A percentile compares a stretch with the other conserved stretches of the same genome.
Conservation (phyloP, 257 asterid species). For the Henckelia pumila region DNA sequence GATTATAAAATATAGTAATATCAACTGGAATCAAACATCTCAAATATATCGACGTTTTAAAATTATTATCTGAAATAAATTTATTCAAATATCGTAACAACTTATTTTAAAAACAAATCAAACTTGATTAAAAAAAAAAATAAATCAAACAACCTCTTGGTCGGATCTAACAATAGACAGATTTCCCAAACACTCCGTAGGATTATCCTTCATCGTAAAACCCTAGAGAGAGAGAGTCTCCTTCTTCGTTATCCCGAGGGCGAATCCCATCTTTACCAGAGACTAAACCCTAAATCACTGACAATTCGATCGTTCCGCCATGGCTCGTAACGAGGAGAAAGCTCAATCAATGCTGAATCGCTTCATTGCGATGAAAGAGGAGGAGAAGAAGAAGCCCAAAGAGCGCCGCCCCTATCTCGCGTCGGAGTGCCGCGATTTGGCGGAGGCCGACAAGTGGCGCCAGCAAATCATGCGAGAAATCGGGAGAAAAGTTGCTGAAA, state of each 20-base stretch:
- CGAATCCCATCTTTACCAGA: neutral
- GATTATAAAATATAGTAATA: too few species aligned
- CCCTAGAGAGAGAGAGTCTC: neutral
- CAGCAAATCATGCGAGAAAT: slow-evolving; percentile 96
- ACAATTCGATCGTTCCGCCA: slow-evolving; percentile 38
- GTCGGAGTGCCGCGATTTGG: slow-evolving; percentile 92
- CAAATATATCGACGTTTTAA: too few species aligned
- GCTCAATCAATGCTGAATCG: slow-evolving; percentile 95
- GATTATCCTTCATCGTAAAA: too few species aligned
- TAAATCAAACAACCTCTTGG: too few species aligned
- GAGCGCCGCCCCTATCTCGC: slow-evolving; percentile 96
- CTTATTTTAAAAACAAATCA: too few species aligned
- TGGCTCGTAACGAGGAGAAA: slow-evolving; percentile 99
- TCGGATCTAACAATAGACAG: too few species aligned
- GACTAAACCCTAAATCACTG: slow-evolving; percentile 13
- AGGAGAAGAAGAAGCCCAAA: slow-evolving; percentile 85
- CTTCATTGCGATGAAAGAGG: slow-evolving; percentile 81
- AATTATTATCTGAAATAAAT: too few species aligned
- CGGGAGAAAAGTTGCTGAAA: slow-evolving; percentile 87
- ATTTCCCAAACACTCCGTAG: too few species aligned
- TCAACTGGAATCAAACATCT: too few species aligned
- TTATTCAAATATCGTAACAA: too few species aligned
- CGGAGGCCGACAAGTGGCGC: slow-evolving; percentile 98
- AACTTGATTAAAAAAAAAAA: too few species aligned
- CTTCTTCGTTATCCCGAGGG: neutral